Evolutionary conservation across 306 rosid genomes (phyloP).

Genomic region (Cicer bijugum): DNA sequence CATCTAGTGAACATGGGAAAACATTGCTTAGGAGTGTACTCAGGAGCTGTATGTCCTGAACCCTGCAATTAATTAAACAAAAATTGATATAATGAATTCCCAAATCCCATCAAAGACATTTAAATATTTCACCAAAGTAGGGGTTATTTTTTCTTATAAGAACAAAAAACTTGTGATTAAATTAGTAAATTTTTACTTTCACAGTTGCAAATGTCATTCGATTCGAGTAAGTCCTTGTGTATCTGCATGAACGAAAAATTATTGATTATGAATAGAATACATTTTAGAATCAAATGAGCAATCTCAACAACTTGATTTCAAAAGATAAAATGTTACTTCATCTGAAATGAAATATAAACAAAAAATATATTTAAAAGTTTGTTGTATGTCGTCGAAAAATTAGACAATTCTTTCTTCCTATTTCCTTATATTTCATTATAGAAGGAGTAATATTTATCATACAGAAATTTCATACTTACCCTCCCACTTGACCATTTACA

Average conservation of each 20-base stretch:
- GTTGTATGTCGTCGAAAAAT: no score
- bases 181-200: slow-evolving; percentile 42
- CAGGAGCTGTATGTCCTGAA: slow-evolving; percentile 28
- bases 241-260: not conserved
- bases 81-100: not conserved
- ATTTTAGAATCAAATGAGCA: no score
- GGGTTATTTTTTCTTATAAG: not conserved
- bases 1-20: slow-evolving; percentile 33
- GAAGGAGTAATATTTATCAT: not conserved
- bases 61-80: slow-evolving; percentile 18
- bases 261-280: no score
- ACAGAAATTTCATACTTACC: slow-evolving; percentile 46
- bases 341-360: no score
- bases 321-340: no score
- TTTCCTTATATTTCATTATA: no score
- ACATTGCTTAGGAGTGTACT: slow-evolving; percentile 24
- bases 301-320: not conserved
- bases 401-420: no score
- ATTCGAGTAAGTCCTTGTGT: slow-evolving; percentile 49
- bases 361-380: no score
- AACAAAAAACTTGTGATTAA: not conserved
- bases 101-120: not conserved
- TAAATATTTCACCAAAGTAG: not conserved
- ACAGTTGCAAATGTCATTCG: slow-evolving; percentile 56
- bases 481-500: slow-evolving; percentile 50